A percentile compares a stretch with the other conserved stretches of the same genome.
These are phyloP conservation scores for Sugiyamaella mastotermitis DNA, from an alignment of 805 yeast genomes.

Conservation along the genomic window DNA sequence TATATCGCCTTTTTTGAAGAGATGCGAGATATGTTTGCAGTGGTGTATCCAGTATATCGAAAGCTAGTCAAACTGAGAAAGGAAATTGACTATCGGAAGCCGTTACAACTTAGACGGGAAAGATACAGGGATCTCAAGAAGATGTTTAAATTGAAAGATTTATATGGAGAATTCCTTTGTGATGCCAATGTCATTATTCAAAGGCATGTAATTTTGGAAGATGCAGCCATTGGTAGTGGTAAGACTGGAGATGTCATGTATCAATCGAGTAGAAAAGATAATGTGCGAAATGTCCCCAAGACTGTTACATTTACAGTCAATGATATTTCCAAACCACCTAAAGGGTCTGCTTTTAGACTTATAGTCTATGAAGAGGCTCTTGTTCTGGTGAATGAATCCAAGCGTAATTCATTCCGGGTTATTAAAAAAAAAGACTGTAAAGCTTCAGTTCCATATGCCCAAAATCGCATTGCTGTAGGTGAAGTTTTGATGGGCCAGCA, in stretches of 20 bases:
- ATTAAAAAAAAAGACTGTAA: constrained; percentile 1
- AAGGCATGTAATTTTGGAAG: constrained; percentile 13
- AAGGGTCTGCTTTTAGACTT: constrained; percentile 11
- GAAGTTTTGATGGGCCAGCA: background rate
- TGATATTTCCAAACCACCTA: constrained; percentile 7
- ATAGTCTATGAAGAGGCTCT: constrained; percentile 11
- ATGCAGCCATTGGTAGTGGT: constrained; percentile 4
- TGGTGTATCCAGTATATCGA: constrained; percentile 9
- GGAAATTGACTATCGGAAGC: constrained; percentile 16
- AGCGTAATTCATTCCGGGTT: constrained; percentile 4
- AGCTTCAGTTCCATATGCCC: constrained; percentile 1
- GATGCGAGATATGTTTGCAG: constrained; percentile 6
- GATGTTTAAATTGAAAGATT: constrained; percentile 11
- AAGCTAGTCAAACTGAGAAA: constrained; percentile 7
- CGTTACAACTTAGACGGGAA: constrained; percentile 12
- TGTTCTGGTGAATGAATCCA: constrained; percentile 11
- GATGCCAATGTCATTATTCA: constrained; percentile 15
- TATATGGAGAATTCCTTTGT: constrained; percentile 14
- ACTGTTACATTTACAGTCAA: constrained; percentile 4
- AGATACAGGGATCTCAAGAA: constrained; percentile 15
- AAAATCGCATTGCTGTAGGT: too few relatives aligned
- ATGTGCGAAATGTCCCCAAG: constrained; percentile 7
- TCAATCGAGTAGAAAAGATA: background rate
- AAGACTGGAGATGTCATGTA: constrained; percentile 15
- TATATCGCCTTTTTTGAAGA: constrained; percentile 14